These are phyloP conservation scores for Blastobotrys capitulatus DNA, from an alignment of 1,139 yeast genomes.

Conservation along the genomic window DNA sequence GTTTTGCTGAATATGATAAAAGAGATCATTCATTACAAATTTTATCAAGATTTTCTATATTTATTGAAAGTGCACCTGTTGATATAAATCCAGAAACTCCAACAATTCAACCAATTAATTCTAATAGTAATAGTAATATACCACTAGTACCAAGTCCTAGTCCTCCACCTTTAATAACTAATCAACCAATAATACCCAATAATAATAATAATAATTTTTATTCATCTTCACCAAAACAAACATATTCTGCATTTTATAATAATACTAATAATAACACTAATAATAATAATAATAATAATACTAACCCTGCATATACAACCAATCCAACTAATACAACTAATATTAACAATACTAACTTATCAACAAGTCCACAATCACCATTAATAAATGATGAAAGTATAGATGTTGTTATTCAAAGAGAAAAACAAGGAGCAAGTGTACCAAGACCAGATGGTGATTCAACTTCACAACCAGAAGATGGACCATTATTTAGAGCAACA, in stretches of 20 bases:
- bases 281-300: no score
- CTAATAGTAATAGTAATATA: not conserved
- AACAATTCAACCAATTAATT: not conserved
- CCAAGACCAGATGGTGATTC: slow-evolving; percentile 31
- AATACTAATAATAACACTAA: no score
- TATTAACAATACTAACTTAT: slow-evolving; percentile 2
- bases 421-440: slow-evolving; percentile 17
- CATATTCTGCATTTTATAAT: no score
- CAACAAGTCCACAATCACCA: not conserved
- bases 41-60: slow-evolving; percentile 33
- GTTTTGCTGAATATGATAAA: slow-evolving; percentile 39
- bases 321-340: not conserved
- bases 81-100: slow-evolving; percentile 2
- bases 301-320: not conserved
- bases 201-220: no score
- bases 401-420: slow-evolving; percentile 19
- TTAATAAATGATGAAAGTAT: slow-evolving; percentile 16
- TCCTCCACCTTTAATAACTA: slow-evolving; percentile 11
- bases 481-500: slow-evolving; percentile 65
- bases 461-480: slow-evolving; percentile 50
- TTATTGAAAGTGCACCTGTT: slow-evolving; percentile 23
- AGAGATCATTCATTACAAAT: slow-evolving; percentile 33
- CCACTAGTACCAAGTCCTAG: slow-evolving; percentile 13
- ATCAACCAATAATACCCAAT: not conserved
- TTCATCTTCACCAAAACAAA: slow-evolving; percentile 1